Evolutionary conservation across 306 rosid species (phyloP), one percentile per base, ranked within the genome.

Genomic region (Bauhinia variegata): DNA sequence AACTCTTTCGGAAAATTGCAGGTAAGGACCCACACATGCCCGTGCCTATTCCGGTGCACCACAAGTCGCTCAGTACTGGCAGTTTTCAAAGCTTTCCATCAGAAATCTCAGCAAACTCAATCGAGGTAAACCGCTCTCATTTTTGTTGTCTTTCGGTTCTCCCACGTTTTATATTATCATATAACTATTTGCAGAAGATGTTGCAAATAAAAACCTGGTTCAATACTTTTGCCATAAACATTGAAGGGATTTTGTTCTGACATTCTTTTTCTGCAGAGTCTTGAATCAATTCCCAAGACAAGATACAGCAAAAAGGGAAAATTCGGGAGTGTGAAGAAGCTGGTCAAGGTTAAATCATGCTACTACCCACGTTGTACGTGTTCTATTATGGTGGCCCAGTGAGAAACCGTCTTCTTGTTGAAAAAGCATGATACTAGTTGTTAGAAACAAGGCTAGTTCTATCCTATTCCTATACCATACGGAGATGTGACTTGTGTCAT

Each of bases 341-440:
- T 85, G 12, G 31, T 91, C 43, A 78, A 80, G 17, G 79, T 82
- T 56, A 80, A 65, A 50, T 80, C 91, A 3, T 85, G 85, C 67
- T 91, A 91, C 55, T 42, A 79, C 52, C 70, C 82, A 60, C 65
- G 78, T 8, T 71, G 81, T 47, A 12, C 36, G 10, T 76, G 82
- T 17, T 13, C 65, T 28, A n/a, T n/a, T n/a, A n/a, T n/a, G 89
- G 85, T 5, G 78, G 85, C 15, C 39, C 67, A 0, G 81, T 83
- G 6, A 78, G 81, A 82, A 58, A 18, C 36, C 65, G 31, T 44
- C 63, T 74, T 58, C 50, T 82, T n/a, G 23, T 60, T 37, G 58
- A 50, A 68, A 85, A 85, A 80, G 12, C 82, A 7, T 46, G 16
- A 13, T 48, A 54, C 28, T 49, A 63, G 67, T 68, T 56, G 44